phyloP scores from a whole-genome alignment of 129 eudicot genomes.

The Ambrosia trifida region DNA sequence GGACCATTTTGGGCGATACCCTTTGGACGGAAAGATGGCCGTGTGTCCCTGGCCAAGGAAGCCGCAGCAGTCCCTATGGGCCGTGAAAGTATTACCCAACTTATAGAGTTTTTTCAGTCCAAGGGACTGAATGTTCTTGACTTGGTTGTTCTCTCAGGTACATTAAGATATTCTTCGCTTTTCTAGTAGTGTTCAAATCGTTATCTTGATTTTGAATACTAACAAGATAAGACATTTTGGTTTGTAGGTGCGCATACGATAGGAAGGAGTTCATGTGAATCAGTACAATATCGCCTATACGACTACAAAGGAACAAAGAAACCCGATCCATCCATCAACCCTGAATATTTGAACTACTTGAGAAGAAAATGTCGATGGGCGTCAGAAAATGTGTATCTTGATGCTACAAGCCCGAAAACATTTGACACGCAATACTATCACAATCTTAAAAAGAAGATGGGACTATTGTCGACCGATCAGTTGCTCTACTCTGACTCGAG shows the following conservation, averaged over 20 bases:
- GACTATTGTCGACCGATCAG: slow-evolving; percentile 70
- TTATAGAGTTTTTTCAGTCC: slow-evolving; percentile 72
- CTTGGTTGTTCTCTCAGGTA: slow-evolving; percentile 86
- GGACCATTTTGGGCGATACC: slow-evolving; percentile 82
- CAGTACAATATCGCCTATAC: slow-evolving; percentile 63
- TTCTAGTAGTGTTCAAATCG: too few relatives aligned
- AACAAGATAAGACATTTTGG: background rate
- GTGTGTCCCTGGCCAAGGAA: slow-evolving; percentile 60
- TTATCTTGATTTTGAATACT: background rate
- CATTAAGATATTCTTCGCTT: too few relatives aligned
- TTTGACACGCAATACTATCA: slow-evolving; percentile 66
- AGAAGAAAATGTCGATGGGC: slow-evolving; percentile 81
- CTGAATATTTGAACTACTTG: slow-evolving; percentile 61
- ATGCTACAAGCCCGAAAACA: slow-evolving; percentile 52
- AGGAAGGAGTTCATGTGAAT: slow-evolving; percentile 72
- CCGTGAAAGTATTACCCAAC: slow-evolving; percentile 60
- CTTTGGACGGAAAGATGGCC: slow-evolving; percentile 79
- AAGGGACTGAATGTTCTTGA: slow-evolving; percentile 76
- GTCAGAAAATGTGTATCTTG: slow-evolving; percentile 67
- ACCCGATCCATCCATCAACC: slow-evolving; percentile 64
- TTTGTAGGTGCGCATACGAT: slow-evolving; percentile 76
- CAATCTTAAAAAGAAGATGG: slow-evolving; percentile 77
- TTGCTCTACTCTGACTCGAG: slow-evolving; percentile 61
- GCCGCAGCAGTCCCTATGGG: slow-evolving; percentile 64
- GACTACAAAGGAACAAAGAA: slow-evolving; percentile 63